A percentile compares a stretch with the other conserved stretches of the same genome.
These are phyloP conservation scores for Trifolium dubium DNA, from an alignment of 306 rosid species.

Conservation along the genomic window DNA sequence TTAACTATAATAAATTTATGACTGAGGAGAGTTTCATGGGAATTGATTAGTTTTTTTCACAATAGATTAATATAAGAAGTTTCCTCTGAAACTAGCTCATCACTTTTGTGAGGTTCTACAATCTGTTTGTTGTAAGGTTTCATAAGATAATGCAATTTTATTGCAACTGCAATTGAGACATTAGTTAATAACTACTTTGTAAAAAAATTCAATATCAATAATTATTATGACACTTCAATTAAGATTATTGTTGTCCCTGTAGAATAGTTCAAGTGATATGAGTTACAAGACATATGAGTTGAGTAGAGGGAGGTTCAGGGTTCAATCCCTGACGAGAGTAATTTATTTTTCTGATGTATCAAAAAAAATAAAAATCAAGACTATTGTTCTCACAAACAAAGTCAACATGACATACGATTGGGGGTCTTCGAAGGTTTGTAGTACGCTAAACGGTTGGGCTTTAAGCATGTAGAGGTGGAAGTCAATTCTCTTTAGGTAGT, in stretches of 20 bases:
- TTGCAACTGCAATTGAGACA: background rate
- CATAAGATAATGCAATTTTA: background rate
- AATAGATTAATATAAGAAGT: background rate
- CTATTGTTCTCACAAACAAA: background rate
- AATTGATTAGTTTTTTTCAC: background rate
- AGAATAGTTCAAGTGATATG: too few relatives aligned
- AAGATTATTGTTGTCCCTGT: background rate
- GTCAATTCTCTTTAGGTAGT: too few relatives aligned
- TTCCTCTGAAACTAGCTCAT: background rate
- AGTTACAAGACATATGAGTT: too few relatives aligned
- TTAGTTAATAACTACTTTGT: background rate
- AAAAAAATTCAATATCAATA: background rate
- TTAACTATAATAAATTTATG: conserved; percentile 1
- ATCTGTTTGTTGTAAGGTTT: background rate
- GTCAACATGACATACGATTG: background rate
- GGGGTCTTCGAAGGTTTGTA: too few relatives aligned
- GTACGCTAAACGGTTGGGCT: too few relatives aligned
- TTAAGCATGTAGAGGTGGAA: too few relatives aligned
- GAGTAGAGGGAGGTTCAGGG: too few relatives aligned
- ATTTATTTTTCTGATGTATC: too few relatives aligned
- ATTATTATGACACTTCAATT: background rate
- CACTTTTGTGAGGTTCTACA: background rate
- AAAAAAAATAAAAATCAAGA: too few relatives aligned
- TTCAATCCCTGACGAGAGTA: too few relatives aligned
- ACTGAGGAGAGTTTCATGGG: background rate